phyloP scores from a whole-genome alignment of 129 eudicot species.

The Kitagawia praeruptora region DNA sequence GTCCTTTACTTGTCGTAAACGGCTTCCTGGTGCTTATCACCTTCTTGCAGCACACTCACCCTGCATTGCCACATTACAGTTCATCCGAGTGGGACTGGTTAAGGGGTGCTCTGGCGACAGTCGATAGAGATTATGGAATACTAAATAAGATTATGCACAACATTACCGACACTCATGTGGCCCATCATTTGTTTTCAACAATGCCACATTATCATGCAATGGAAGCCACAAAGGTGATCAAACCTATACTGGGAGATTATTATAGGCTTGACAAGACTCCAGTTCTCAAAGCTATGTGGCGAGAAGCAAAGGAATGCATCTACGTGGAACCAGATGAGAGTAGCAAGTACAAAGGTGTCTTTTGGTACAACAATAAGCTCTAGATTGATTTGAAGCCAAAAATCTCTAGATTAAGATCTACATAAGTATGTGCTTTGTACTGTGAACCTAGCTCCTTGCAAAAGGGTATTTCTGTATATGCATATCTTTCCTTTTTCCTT shows the following conservation, averaged over 20 bases:
- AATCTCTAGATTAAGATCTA: not conserved
- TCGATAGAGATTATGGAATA: constrained; percentile 17
- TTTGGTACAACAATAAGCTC: constrained; percentile 15
- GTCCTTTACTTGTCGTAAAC: constrained; percentile 18
- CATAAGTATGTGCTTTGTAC: not conserved
- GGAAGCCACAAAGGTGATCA: constrained; percentile 19
- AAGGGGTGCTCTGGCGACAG: constrained; percentile 21
- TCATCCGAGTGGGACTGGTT: constrained; percentile 24
- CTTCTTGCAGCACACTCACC: constrained; percentile 17
- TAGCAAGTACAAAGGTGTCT: constrained; percentile 7
- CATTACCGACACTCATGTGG: constrained; percentile 18
- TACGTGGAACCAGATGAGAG: not conserved
- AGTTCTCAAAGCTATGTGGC: constrained; percentile 14
- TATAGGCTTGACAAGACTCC: constrained; percentile 13
- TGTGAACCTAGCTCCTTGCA: not conserved
- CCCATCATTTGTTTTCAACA: constrained; percentile 18
- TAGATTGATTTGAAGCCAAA: not conserved
- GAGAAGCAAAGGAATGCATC: constrained; percentile 18
- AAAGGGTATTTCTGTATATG: no score
- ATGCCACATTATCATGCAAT: constrained; percentile 22
- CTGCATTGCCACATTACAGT: constrained; percentile 15
- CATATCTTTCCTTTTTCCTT: no score
- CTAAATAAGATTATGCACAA: constrained; percentile 18
- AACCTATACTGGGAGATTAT: constrained; percentile 14
- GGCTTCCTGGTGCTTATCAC: constrained; percentile 18